Conservation (phyloP, 208 protist genomes). For the Leishmania major region DNA sequence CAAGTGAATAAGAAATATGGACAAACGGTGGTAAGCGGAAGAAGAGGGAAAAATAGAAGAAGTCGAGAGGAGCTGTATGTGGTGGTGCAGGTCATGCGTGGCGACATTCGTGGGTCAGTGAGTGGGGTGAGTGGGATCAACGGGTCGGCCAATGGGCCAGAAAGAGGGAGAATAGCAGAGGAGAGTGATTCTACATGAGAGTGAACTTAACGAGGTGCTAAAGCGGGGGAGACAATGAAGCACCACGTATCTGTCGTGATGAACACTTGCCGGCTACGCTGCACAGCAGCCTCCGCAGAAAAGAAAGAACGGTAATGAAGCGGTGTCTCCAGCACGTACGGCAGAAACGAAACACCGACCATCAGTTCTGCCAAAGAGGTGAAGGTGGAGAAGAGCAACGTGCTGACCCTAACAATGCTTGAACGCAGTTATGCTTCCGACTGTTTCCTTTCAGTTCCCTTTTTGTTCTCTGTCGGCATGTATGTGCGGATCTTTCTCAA, state of each 20-base stretch:
- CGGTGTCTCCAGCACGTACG: no score
- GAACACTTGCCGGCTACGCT: neutral
- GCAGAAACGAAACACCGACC: neutral
- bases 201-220: neutral
- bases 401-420: neutral
- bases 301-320: neutral
- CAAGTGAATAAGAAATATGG: slow-evolving; percentile 2
- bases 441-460: neutral
- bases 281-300: neutral
- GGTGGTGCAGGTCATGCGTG: neutral
- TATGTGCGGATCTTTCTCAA: neutral
- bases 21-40: slow-evolving; percentile 11
- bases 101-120: neutral
- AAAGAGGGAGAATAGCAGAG: neutral
- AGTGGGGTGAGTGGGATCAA: neutral
- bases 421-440: neutral
- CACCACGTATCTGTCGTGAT: neutral
- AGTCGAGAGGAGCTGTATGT: neutral
- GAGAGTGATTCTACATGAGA: neutral
- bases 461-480: neutral
- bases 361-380: neutral
- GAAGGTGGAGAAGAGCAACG: neutral
- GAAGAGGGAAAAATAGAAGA: neutral
- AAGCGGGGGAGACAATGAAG: neutral
- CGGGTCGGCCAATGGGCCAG: neutral